A percentile compares a stretch with the other conserved stretches of the same genome.
Conservation (phyloP, 306 rosid genomes). For the Coriaria nepalensis region DNA sequence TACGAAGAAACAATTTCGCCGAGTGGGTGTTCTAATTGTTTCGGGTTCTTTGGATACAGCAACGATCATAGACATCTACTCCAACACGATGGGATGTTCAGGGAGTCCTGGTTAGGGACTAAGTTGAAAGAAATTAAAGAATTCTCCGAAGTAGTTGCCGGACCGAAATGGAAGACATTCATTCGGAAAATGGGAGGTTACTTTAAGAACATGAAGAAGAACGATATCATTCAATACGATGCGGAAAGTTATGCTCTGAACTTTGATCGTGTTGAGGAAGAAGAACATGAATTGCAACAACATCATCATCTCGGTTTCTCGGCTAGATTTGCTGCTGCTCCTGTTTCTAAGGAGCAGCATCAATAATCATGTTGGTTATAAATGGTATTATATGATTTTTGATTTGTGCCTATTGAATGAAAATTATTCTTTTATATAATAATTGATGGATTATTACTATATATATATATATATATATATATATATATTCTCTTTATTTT, state of each 20-base stretch:
- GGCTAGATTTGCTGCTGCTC: conserved; percentile 37
- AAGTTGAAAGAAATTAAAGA: conserved; percentile 37
- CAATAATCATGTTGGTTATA: not conserved
- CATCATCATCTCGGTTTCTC: conserved; percentile 22
- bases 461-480: no score
- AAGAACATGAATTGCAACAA: conserved; percentile 25
- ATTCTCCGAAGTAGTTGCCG: conserved; percentile 44
- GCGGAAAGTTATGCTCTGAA: conserved; percentile 62
- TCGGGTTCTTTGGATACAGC: conserved; percentile 14
- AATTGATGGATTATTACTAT: no score
- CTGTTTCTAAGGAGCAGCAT: conserved; percentile 1
- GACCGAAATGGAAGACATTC: conserved; percentile 68
- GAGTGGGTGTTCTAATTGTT: conserved; percentile 37
- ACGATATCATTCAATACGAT: conserved; percentile 43
- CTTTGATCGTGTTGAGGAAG: conserved; percentile 38
- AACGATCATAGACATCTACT: conserved; percentile 15
- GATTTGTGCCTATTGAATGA: not conserved
- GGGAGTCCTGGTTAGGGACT: conserved; percentile 33
- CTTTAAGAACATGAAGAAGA: conserved; percentile 7
- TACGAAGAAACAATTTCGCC: conserved; percentile 13
- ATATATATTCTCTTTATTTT: no score
- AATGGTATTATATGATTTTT: not conserved
- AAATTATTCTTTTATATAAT: no score
- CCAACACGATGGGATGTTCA: conserved; percentile 11
- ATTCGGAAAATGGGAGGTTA: conserved; percentile 47